Evolutionary conservation across 495 filamentous ascomycete genomes (phyloP).

Genomic region (Trichocladium uniseriatum): DNA sequence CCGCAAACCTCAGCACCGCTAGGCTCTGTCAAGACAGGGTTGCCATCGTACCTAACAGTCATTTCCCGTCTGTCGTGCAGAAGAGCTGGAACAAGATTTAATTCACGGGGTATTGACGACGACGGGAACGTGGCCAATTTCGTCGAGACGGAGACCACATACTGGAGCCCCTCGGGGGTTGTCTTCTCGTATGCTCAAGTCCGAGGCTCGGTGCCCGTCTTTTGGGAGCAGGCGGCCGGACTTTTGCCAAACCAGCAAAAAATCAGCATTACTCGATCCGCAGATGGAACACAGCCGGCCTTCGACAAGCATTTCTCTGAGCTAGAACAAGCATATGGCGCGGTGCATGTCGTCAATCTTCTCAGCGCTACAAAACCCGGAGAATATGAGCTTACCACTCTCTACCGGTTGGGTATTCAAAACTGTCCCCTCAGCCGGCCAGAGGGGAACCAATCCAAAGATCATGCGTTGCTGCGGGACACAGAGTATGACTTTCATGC

Average conservation of each 20-base stretch:
- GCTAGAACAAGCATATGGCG: conserved; percentile 75
- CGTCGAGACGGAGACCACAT: conserved; percentile 57
- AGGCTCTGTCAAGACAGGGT: conserved; percentile 53
- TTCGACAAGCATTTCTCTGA: conserved; percentile 90
- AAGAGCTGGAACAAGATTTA: conserved; percentile 91
- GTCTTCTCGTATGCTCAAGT: conserved; percentile 92
- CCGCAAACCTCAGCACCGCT: conserved; percentile 49
- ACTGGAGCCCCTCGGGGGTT: conserved; percentile 63
- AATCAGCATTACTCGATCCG: conserved; percentile 78
- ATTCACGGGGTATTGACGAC: conserved; percentile 92
- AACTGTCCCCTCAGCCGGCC: conserved; percentile 54
- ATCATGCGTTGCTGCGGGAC: conserved; percentile 59
- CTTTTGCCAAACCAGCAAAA: conserved; percentile 91
- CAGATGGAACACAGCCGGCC: conserved; percentile 86
- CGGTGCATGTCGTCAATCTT: conserved; percentile 83
- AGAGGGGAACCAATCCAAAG: conserved; percentile 38
- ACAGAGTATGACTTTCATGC: conserved; percentile 95
- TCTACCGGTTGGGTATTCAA: conserved; percentile 67
- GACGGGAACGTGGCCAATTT: conserved; percentile 95
- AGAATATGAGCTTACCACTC: conserved; percentile 68
- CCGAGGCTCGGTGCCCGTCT: conserved; percentile 85
- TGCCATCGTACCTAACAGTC: conserved; percentile 74
- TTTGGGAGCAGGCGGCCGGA: conserved; percentile 90
- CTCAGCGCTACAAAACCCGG: conserved; percentile 77
- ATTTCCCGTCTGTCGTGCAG: conserved; percentile 87